Conservation (phyloP, 805 yeast species). For the Kluyveromyces starmeri region DNA sequence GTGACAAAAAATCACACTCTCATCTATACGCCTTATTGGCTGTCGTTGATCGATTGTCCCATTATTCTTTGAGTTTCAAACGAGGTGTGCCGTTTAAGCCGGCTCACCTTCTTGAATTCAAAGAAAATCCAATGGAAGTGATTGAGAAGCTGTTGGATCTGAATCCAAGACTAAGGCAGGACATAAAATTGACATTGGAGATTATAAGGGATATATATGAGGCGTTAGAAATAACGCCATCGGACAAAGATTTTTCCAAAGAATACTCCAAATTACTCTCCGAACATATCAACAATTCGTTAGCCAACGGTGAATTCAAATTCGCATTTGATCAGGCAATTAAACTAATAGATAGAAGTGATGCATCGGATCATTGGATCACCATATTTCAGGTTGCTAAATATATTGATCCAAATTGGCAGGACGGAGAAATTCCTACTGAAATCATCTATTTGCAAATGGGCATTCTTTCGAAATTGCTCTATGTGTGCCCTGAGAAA, state of each 20-base stretch:
- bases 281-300: constrained; percentile 58
- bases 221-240: constrained; percentile 28
- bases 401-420: constrained; percentile 39
- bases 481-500: constrained; percentile 44
- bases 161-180: constrained; percentile 42
- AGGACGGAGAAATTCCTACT: constrained; percentile 30
- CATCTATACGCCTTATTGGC: constrained; percentile 18
- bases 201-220: constrained; percentile 35
- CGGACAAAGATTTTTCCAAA: constrained; percentile 8
- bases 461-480: constrained; percentile 42
- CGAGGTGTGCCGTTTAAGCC: constrained; percentile 34
- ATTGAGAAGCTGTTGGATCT: constrained; percentile 41
- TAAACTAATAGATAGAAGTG: constrained; percentile 29
- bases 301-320: constrained; percentile 51
- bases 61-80: constrained; percentile 26
- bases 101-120: constrained; percentile 26
- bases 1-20: constrained; percentile 9
- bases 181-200: constrained; percentile 33
- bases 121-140: constrained; percentile 29
- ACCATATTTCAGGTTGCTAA: constrained; percentile 70
- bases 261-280: constrained; percentile 27
- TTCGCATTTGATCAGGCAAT: constrained; percentile 42
- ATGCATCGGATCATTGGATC: constrained; percentile 44
- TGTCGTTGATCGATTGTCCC: constrained; percentile 24
- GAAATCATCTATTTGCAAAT: constrained; percentile 41